These are phyloP conservation scores for Aspergillus panamensis DNA, from an alignment of 495 filamentous ascomycete genomes.

Conservation along the genomic window DNA sequence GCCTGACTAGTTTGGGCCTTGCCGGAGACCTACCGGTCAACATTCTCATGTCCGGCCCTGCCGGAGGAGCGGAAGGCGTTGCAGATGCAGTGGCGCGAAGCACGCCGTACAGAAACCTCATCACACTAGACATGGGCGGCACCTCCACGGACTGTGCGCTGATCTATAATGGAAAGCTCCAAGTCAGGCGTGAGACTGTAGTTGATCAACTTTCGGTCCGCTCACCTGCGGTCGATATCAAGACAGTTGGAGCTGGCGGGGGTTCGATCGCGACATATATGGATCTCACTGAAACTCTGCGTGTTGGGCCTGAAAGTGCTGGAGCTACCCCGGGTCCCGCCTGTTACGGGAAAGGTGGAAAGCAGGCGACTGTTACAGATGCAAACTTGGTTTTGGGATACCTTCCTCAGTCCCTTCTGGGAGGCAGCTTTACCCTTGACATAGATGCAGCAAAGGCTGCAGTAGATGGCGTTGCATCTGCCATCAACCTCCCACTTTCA, in stretches of 20 bases:
- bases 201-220: slow-evolving; percentile 46
- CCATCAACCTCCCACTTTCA: slow-evolving; percentile 40
- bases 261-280: slow-evolving; percentile 47
- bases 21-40: slow-evolving; percentile 46
- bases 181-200: slow-evolving; percentile 44
- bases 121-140: slow-evolving; percentile 52
- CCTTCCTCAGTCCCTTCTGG: slow-evolving; percentile 42
- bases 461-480: slow-evolving; percentile 39
- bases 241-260: slow-evolving; percentile 49
- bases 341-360: slow-evolving; percentile 47
- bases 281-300: slow-evolving; percentile 44
- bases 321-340: slow-evolving; percentile 46
- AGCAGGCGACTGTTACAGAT: slow-evolving; percentile 46
- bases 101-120: slow-evolving; percentile 47
- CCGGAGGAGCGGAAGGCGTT: slow-evolving; percentile 46
- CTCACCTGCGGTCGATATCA: slow-evolving; percentile 46
- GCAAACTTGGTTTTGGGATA: slow-evolving; percentile 50
- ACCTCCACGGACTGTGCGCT: slow-evolving; percentile 49
- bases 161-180: slow-evolving; percentile 45
- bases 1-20: slow-evolving; percentile 41
- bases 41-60: slow-evolving; percentile 49
- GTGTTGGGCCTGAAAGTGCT: slow-evolving; percentile 50
- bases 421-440: slow-evolving; percentile 45
- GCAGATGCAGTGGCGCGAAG: slow-evolving; percentile 44
- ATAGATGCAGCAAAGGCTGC: slow-evolving; percentile 34